Evolutionary conservation across 2,329 filamentous ascomycete species (phyloP), one percentile per base, ranked within the genome.

Genomic region (Alternaria brassicae): DNA sequence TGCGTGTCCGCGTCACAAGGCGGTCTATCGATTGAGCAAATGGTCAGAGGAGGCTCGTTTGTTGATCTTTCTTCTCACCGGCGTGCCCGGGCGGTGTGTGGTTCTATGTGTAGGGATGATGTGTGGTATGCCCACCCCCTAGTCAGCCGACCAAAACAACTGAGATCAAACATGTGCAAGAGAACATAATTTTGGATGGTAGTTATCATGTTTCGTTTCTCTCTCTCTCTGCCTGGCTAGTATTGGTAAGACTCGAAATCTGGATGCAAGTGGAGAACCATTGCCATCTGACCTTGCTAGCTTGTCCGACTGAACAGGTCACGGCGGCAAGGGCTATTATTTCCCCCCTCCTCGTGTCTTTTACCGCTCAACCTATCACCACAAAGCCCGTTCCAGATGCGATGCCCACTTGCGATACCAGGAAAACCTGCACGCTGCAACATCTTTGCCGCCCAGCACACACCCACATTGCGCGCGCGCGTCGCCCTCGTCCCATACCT

Each of bases 391-490:
- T 36, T 36, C 44, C 44, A 48, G 30, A 36, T 47, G 44, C 30
- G n/a, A n/a, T n/a, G 17, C 44, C 32, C 44, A 47, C 44, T 12
- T 47, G 28, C 44, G 23, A 32, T 34, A 47, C 19, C 44, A 47
- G 44, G 21, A 10, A 44, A 47, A 34, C 44, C 28, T 47, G 44
- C 44, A 48, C 36, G 44, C 44, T 48, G 44, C 44, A 56, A 56
- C 44, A 37, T 50, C 12, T 32, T 53, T 53, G 55, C 55, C 55
- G 55, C 49, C 55, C 55, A 53, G 48, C 55, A 51, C 51, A 49
- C 40, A 47, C 17, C 25, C 53, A 40, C 36, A 27, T 52, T 21
- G 27, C 50, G 25, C 45, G 25, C 45, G 28, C 34, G 45, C 37
- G 27, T 47, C 45, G 36, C 27, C 36, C 44, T 30, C 17, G 19